Percentiles rank a stretch among this genome's conserved stretches.
Evolutionary conservation across 2,329 filamentous ascomycete genomes (phyloP).

Genomic region (Trichoderma pleuroti): DNA sequence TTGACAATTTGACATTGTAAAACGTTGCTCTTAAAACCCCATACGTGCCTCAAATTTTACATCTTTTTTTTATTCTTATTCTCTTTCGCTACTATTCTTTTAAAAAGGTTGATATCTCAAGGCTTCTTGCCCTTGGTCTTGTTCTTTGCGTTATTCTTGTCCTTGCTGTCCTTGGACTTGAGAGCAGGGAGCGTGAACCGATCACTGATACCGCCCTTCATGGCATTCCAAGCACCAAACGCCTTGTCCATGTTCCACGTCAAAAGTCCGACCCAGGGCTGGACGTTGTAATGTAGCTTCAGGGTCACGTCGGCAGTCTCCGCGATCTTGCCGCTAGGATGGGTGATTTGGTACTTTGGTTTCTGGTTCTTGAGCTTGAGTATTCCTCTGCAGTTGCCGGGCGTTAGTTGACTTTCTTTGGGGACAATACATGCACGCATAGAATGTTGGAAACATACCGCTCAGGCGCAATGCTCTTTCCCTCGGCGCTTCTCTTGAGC

Average conservation of each 20-base stretch:
- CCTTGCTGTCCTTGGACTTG: slow-evolving; percentile 52
- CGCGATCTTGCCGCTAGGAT: slow-evolving; percentile 76
- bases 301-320: slow-evolving; percentile 70
- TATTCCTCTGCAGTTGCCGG: slow-evolving; percentile 53
- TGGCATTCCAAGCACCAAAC: slow-evolving; percentile 60
- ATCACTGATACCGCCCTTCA: slow-evolving; percentile 63
- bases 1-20: background rate
- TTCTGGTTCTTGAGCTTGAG: slow-evolving; percentile 78
- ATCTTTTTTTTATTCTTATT: background rate
- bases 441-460: slow-evolving; percentile 39
- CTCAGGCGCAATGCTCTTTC: slow-evolving; percentile 58
- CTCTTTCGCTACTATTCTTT: background rate
- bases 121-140: slow-evolving; percentile 16
- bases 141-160: slow-evolving; percentile 16
- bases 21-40: background rate
- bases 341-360: slow-evolving; percentile 96
- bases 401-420: background rate
- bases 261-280: slow-evolving; percentile 90
- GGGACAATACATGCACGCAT: background rate
- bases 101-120: background rate
- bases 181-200: slow-evolving; percentile 62
- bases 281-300: slow-evolving; percentile 89
- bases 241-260: slow-evolving; percentile 69
- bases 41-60: background rate
- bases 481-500: slow-evolving; percentile 55